A percentile compares a stretch with the other conserved stretches of the same genome.
phyloP scores from a whole-genome alignment of 2,329 filamentous ascomycete genomes.

The Botrytis deweyae region DNA sequence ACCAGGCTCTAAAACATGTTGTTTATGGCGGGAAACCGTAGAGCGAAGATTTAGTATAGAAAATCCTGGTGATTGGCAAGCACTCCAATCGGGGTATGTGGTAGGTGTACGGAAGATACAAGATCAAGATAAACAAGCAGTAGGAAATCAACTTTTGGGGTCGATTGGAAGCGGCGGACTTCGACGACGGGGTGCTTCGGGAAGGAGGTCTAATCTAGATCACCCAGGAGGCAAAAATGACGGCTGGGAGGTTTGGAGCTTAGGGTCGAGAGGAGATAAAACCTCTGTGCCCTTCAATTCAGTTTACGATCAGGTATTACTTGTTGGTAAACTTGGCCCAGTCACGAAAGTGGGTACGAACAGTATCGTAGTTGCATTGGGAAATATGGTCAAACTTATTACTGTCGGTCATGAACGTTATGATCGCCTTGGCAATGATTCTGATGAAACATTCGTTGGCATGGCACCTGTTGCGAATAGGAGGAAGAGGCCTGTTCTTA shows the following conservation, averaged over 20 bases:
- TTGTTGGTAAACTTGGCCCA: constrained; percentile 66
- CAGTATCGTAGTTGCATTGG: constrained; percentile 68
- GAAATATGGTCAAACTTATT: constrained; percentile 71
- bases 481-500: constrained; percentile 15
- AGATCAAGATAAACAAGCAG: constrained; percentile 25
- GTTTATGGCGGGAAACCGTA: constrained; percentile 52
- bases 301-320: constrained; percentile 49
- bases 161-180: constrained; percentile 21
- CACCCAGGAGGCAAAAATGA: constrained; percentile 29
- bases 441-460: constrained; percentile 34
- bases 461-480: constrained; percentile 26
- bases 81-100: constrained; percentile 58
- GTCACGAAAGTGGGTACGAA: constrained; percentile 60
- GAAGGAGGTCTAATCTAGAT: background rate
- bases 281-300: constrained; percentile 25
- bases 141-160: background rate
- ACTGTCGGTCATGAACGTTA: constrained; percentile 65
- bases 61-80: constrained; percentile 66
- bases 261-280: constrained; percentile 46
- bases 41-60: constrained; percentile 54
- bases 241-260: constrained; percentile 54
- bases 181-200: constrained; percentile 26
- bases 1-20: constrained; percentile 46
- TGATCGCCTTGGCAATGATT: constrained; percentile 41
- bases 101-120: constrained; percentile 59